Evolutionary conservation across 1,284 basidiomycete genomes (phyloP), one percentile per base, ranked within the genome.

Genomic region (Ganoderma boninense): DNA sequence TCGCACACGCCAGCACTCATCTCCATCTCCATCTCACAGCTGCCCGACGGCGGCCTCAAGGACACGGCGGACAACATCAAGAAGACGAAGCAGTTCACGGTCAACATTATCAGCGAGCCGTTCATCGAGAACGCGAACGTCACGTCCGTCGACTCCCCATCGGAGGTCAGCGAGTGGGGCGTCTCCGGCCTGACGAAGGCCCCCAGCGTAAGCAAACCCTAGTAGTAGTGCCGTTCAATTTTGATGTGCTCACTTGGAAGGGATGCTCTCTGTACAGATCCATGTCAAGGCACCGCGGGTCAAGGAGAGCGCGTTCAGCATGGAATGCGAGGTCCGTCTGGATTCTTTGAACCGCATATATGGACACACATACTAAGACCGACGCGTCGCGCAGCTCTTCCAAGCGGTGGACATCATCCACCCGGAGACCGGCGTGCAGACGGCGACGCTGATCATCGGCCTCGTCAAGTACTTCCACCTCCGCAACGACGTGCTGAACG

Each of bases 31-130:
- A 87, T 91, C 57, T 23, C 79, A n/a, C 49, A 66, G 4, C 77
- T 87, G 63, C 81, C 84, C 11, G 78, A 79, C 20, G 78, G 80
- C n/a, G 81, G 82, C 38, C 80, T 84, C 57, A 91, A 92, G 81
- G 92, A 95, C 77, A 92, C 90, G 1, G 84, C 88, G 63, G 84
- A 85, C 68, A 95, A 95, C 76, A 91, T 95, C 73, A 82, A 88
- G 61, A 80, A 82, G 0, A 91, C 89, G 5, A 90, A 90, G 74
- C 86, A 92, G 77, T 96, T 95, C 79, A 90, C 89, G 7, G 89
- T 93, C 57, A 92, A 89, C 76, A 90, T 95, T 72, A 90, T 95
- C 76, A 92, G 90, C 72, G 92, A 95, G 78, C 82, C 90, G 0
- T 92, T 94, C 77, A 82, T 90, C 57, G 91, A 94, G 77, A 91